Evolutionary conservation across 306 rosid genomes (phyloP).

Genomic region (Pachyrhizus erosus): DNA sequence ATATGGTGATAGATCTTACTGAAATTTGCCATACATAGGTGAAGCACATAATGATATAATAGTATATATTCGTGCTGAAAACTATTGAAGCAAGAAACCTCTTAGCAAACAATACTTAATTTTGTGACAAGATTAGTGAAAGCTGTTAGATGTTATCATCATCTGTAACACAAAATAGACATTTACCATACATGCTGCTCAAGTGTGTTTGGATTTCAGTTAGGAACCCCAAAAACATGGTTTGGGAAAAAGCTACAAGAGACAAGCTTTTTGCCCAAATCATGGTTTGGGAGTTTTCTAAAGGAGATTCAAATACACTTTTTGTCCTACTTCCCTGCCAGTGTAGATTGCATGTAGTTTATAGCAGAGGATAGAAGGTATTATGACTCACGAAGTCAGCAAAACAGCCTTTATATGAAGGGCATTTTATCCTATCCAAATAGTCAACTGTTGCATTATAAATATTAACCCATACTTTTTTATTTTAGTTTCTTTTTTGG

Average conservation of each 20-base stretch:
- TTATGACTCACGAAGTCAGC: background rate
- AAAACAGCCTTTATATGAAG: slow-evolving; percentile 4
- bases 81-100: background rate
- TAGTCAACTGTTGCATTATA: background rate
- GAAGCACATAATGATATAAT: background rate
- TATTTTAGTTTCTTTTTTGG: background rate
- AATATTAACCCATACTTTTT: background rate
- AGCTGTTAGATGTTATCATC: slow-evolving; percentile 19
- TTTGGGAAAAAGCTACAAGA: background rate
- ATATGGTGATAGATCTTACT: background rate
- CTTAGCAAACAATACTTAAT: background rate
- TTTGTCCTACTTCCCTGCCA: background rate
- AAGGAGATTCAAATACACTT: background rate
- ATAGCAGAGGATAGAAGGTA: background rate
- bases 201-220: background rate
- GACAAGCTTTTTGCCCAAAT: background rate
- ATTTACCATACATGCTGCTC: slow-evolving; percentile 20
- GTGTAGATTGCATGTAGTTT: background rate
- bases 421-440: background rate
- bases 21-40: slow-evolving; percentile 1
- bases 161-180: slow-evolving; percentile 22
- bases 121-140: background rate
- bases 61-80: background rate
- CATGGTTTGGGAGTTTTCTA: background rate
- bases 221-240: background rate